Evolutionary conservation across 2,329 filamentous ascomycete species (phyloP), one percentile per base, ranked within the genome.

Genomic region (Fusarium acutatum): DNA sequence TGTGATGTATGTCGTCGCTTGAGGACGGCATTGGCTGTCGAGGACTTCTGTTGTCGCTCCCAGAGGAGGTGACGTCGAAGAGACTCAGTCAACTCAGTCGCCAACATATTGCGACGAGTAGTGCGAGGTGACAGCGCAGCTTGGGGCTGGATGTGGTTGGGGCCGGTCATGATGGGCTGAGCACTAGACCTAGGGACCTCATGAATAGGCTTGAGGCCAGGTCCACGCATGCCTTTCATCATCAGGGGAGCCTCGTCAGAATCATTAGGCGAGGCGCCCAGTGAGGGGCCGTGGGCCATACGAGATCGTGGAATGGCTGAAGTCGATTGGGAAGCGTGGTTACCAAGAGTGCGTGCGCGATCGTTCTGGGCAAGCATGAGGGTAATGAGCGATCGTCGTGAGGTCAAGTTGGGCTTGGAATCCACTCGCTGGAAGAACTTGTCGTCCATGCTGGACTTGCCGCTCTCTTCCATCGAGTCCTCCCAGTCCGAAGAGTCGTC

Each of bases 41-140:
- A 93, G 67, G 94, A 94, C 88, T 96, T 97, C 80, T 98, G 96
- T 80, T 97, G 94, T 59, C 96, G 92, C 82, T 99, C 96, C 93
- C 94, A 97, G 22, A 98, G 89, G 22, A 99, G 91, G 78, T 98
- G 94, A 76, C 95, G 93, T 28, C 96, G 91, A 7, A 99, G 90
- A 28, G 94, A 97, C 81, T 97, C 95, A 6, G 96, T 98, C 61
- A 99, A 86, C 84, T 99, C 96, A 1, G 94, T 97, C 14, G 94
- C 93, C 64, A 99, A 88, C 96, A 99, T 99, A 83, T 98, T 97
- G 69, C 95, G 90, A 58, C 96, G 90, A 1, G 95, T 98, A 0
- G 96, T 98, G 65, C 95, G 91, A 8, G 96, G 96, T 10, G 96
- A 98, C 73, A 97, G 88, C 4, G 94, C 93, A 34, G 91, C 90